Evolutionary conservation across 257 asterid species (phyloP).

Genomic region (Penstemon newberryi): DNA sequence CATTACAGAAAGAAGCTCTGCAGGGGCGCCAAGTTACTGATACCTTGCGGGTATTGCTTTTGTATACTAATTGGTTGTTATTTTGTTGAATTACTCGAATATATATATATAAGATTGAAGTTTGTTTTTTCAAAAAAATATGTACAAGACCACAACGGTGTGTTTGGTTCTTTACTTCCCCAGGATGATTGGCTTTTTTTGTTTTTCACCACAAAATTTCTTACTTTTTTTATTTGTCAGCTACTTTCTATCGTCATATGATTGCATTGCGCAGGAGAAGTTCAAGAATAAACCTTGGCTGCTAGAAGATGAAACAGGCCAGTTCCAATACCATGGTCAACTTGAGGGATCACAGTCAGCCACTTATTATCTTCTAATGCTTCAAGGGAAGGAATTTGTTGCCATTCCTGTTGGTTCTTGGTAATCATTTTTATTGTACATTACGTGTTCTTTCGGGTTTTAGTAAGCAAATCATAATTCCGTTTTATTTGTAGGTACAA

Average conservation of each 20-base stretch:
- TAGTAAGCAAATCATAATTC: slow-evolving; percentile 1
- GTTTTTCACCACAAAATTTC: slow-evolving; percentile 12
- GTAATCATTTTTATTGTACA: slow-evolving; percentile 39
- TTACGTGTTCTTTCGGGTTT: slow-evolving; percentile 9
- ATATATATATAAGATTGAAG: neutral
- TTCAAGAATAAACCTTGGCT: slow-evolving; percentile 94
- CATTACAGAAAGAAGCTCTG: slow-evolving; percentile 86
- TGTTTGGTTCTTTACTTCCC: slow-evolving; percentile 12
- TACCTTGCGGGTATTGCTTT: slow-evolving; percentile 66
- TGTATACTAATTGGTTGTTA: slow-evolving; percentile 14
- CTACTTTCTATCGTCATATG: slow-evolving; percentile 25
- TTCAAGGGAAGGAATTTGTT: slow-evolving; percentile 90
- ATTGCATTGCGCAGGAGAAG: slow-evolving; percentile 67
- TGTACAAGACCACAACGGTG: neutral
- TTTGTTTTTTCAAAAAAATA: neutral
- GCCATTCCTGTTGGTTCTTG: slow-evolving; percentile 99
- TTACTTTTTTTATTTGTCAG: slow-evolving; percentile 10
- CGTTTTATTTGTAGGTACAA: slow-evolving; percentile 63
- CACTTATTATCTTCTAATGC: slow-evolving; percentile 90
- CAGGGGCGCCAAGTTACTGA: slow-evolving; percentile 96
- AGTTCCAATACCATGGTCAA: slow-evolving; percentile 80
- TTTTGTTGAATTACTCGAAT: slow-evolving; percentile 10
- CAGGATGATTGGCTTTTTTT: slow-evolving; percentile 19
- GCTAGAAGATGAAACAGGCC: slow-evolving; percentile 97
- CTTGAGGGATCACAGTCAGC: slow-evolving; percentile 97